Evolutionary conservation across 805 yeast genomes (phyloP), one percentile per base, ranked within the genome.

Genomic region (Zygotorulaspora chibaensis): DNA sequence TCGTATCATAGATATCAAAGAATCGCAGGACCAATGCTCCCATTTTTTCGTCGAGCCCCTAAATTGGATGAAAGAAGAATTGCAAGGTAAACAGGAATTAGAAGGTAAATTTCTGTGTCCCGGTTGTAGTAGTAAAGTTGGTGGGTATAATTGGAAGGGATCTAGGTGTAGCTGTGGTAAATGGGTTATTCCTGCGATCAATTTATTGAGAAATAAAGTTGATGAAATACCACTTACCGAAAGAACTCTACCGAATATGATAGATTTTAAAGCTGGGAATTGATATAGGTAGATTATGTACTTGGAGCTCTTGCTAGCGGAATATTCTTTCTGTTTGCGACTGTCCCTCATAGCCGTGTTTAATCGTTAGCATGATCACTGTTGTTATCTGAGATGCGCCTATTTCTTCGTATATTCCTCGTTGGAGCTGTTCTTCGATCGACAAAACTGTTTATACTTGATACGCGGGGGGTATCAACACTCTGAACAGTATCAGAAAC

Each of bases 111-210:
- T 93, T 36, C 63, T 68, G 9, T 93, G 99, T 64, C 93, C 93
- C 2, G 84, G 83, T 58, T 93, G 99, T 69, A 70, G 71, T 4
- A 73, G 85, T 12, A 93, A 91, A 67, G 79, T 93, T 2, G 99
- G 99, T 11, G 89, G 87, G 0, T 93, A 89, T 63, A 80, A 83
- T 51, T 93, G 99, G 99, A 86, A 83, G 58, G 99, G 99, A 0
- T 80, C 91, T 1, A 71, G 95, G 56, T 93, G 99, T 65, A 80
- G 93, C 47, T 93, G 99, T 65, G 97, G 97, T 2, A 80, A 79
- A 56, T 93, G 99, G 99, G 83, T 91, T 74, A 77, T 87, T 8
- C 99, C 99, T 0, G 95, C 95, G 1, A 75, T 93, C 48, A 87
- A 86, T 62, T 65, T 93, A 45, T 89, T 83, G 63, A 72, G 81